Conservation (phyloP, 2,329 filamentous ascomycete genomes). For the Aureobasidium lini region DNA sequence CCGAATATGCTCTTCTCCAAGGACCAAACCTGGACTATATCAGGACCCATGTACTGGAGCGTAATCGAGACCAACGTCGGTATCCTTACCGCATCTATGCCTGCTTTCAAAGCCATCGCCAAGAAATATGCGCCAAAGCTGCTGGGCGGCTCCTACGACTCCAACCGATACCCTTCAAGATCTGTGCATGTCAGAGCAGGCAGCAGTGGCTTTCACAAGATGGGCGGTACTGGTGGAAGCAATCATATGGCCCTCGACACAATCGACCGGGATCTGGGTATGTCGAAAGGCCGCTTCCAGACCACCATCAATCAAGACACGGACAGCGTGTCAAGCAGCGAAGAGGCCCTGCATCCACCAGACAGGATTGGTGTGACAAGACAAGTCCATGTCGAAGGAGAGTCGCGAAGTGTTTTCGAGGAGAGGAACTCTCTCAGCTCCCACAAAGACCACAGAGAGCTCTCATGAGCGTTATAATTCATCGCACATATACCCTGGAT, state of each 20-base stretch:
- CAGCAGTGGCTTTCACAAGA: conserved; percentile 1
- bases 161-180: neutral
- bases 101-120: conserved; percentile 31
- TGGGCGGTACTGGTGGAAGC: neutral
- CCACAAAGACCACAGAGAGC: neutral
- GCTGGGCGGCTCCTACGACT: conserved; percentile 17
- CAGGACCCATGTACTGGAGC: conserved; percentile 24
- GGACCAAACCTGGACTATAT: neutral
- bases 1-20: conserved; percentile 7
- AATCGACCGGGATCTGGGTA: conserved; percentile 1
- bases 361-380: conserved; percentile 1
- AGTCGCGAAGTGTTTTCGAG: neutral
- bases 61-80: conserved; percentile 30
- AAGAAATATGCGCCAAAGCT: conserved; percentile 28
- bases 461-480: neutral
- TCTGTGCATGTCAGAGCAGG: neutral
- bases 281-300: conserved; percentile 1
- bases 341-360: conserved; percentile 1
- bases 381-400: conserved; percentile 5
- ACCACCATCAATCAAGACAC: neutral
- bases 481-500: neutral
- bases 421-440: conserved; percentile 1
- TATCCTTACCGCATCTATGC: conserved; percentile 32
- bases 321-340: neutral
- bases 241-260: neutral